Base-by-base conservation (phyloP, 1,284 basidiomycete genomes). In the Apiotrichum laibachii region DNA sequence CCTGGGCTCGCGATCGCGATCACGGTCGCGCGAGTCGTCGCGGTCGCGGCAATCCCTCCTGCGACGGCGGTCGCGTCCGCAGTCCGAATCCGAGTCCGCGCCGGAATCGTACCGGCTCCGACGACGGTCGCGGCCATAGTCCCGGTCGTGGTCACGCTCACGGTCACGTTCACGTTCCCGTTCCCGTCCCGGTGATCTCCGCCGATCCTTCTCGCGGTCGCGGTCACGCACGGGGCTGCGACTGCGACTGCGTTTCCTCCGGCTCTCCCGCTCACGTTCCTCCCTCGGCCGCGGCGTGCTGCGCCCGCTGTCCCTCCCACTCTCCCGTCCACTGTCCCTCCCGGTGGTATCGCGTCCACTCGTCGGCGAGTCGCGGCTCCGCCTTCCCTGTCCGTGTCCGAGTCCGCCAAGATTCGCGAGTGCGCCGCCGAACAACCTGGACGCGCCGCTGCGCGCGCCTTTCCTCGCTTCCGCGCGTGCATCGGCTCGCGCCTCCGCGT, bases 231-330 rank as follows among this genome's bases (percentile, higher is more conserved):
- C 26, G 4, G 26, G 26, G 18, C 40, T 42, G 16, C 15, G 16
- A 42, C 40, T 42, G 16, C 15, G 16, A 8, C 16, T 42, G 15
- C 40, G 40, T 16, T 81, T 79, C 43, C 83, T 78, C 61, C 79
- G 81, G 56, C 81, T 72, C 55, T 56, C 58, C 54, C 51, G 60
- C 34, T 31, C 57, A 3, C 53, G 34, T 45, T 42, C 46, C 40
- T 37, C 26, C 45, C 26, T 26, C 44, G 18, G 43, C 45, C 11
- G 50, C 35, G 21, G 43, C 19, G 43, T 21, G 40, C n/a, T 16
- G 40, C 39, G 22, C 51, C 79, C 67, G 85, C 85, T 49, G 6
- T 54, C 61, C 21, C 37, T 5, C 11, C 60, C 51, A 45, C 53
- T 55, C 21, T 55, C 18, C 50, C 50, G 19, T 2, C 34, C 16